phyloP scores from a whole-genome alignment of 2,329 filamentous ascomycete species.

The Trichoderma hamatum region DNA sequence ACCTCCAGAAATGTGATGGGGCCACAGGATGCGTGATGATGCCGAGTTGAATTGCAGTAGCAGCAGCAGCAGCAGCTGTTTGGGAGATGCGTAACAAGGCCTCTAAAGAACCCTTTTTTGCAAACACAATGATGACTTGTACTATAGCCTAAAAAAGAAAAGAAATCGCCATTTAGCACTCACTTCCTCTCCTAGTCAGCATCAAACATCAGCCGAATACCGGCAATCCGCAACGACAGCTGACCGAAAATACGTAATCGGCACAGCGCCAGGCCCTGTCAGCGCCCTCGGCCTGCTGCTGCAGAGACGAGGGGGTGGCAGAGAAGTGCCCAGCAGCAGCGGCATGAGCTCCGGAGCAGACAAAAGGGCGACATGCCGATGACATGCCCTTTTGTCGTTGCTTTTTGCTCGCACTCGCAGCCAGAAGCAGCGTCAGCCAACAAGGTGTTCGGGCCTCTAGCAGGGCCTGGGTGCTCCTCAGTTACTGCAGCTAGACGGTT shows the following conservation, averaged over 20 bases:
- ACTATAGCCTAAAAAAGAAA: too few relatives aligned
- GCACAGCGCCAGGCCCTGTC: background rate
- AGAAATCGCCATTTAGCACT: background rate
- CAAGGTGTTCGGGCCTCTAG: background rate
- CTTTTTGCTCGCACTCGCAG: background rate
- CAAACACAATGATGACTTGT: too few relatives aligned
- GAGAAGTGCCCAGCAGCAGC: background rate
- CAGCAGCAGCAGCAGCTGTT: background rate
- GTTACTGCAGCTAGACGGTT: background rate
- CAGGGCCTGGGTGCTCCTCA: background rate
- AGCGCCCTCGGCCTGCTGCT: background rate
- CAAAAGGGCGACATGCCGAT: conserved; percentile 13
- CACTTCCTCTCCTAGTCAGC: background rate
- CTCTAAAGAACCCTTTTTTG: too few relatives aligned
- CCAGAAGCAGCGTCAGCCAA: background rate
- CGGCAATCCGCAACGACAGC: background rate
- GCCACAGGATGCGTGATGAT: background rate
- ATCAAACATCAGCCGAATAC: background rate
- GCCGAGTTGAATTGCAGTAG: too few relatives aligned
- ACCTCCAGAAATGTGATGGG: background rate
- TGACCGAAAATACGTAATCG: conserved; percentile 19
- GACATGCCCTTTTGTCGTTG: conserved; percentile 3
- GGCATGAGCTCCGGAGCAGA: background rate
- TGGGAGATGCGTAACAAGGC: too few relatives aligned
- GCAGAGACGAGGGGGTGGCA: conserved; percentile 13